These are phyloP conservation scores for Allantophomopsis lycopodina DNA, from an alignment of 2,329 filamentous ascomycete genomes.

Conservation along the genomic window DNA sequence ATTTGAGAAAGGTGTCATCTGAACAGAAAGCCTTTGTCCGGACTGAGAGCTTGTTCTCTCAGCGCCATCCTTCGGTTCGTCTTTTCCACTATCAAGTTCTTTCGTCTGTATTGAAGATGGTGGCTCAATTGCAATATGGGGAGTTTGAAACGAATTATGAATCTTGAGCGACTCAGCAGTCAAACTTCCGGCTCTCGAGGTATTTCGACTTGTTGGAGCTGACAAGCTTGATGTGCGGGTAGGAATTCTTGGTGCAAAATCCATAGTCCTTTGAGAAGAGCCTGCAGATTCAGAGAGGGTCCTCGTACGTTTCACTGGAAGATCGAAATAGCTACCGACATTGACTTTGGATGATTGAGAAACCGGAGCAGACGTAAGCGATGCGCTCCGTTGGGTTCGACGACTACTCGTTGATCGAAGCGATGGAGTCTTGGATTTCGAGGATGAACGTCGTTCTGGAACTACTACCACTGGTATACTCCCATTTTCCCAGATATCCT, in stretches of 20 bases:
- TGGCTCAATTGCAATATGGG: slow-evolving; percentile 9
- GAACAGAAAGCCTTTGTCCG: slow-evolving; percentile 35
- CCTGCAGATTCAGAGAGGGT: slow-evolving; percentile 16
- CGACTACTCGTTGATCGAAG: slow-evolving; percentile 47
- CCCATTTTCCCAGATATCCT: slow-evolving; percentile 43
- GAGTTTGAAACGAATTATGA: slow-evolving; percentile 23
- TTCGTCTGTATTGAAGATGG: slow-evolving; percentile 5
- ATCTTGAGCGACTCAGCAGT: slow-evolving; percentile 43
- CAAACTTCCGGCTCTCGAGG: slow-evolving; percentile 37
- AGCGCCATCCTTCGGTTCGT: too few species aligned
- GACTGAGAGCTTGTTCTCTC: slow-evolving; percentile 18
- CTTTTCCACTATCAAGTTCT: too few species aligned
- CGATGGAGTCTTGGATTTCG: slow-evolving; percentile 37
- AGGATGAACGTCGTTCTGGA: slow-evolving; percentile 37
- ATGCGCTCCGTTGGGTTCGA: slow-evolving; percentile 37
- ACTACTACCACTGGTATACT: slow-evolving; percentile 50
- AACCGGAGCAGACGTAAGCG: slow-evolving; percentile 31
- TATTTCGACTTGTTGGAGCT: slow-evolving; percentile 45
- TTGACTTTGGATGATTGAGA: slow-evolving; percentile 27
- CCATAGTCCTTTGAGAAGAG: slow-evolving; percentile 34
- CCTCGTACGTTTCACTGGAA: slow-evolving; percentile 12
- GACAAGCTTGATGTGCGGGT: slow-evolving; percentile 45
- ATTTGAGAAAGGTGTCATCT: slow-evolving; percentile 49
- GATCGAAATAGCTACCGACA: slow-evolving; percentile 29
- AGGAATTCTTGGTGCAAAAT: slow-evolving; percentile 44